These are phyloP conservation scores for Exophiala calicioides DNA, from an alignment of 2,329 filamentous ascomycete genomes.

Conservation along the genomic window DNA sequence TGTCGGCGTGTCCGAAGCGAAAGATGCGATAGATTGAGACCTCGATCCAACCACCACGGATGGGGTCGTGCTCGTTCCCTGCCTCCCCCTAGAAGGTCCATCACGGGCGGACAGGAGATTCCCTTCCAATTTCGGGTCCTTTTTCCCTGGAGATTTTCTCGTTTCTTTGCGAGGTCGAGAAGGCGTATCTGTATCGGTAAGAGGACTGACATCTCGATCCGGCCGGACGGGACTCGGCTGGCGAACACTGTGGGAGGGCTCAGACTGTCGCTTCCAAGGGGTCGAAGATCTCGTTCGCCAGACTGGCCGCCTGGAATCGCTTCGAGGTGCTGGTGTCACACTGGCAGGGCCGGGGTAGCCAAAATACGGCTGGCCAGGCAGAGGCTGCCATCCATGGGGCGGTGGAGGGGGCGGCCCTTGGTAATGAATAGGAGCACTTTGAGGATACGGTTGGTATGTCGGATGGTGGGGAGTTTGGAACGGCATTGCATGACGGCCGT, in stretches of 20 bases:
- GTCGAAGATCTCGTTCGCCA: constrained; percentile 26
- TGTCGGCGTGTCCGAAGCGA: constrained; percentile 28
- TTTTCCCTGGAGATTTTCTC: constrained; percentile 13
- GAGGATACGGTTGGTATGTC: constrained; percentile 27
- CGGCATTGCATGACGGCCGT: constrained; percentile 13
- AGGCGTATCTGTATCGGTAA: constrained; percentile 28
- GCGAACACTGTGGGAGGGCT: constrained; percentile 12
- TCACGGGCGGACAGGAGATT: constrained; percentile 11
- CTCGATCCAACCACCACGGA: constrained; percentile 22
- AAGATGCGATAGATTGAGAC: constrained; percentile 29
- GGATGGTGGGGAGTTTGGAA: constrained; percentile 29
- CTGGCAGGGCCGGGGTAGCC: constrained; percentile 24
- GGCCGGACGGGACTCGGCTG: constrained; percentile 27
- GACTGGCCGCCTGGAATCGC: constrained; percentile 12
- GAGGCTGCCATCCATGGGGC: constrained; percentile 23
- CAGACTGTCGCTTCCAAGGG: constrained; percentile 28
- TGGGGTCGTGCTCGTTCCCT: constrained; percentile 24
- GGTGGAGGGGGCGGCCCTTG: constrained; percentile 21
- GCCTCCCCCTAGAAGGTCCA: constrained; percentile 17
- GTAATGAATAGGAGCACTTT: constrained; percentile 28
- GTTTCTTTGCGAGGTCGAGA: constrained; percentile 12
- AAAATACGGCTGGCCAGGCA: constrained; percentile 22
- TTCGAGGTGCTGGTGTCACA: constrained; percentile 26
- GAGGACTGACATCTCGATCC: constrained; percentile 30
- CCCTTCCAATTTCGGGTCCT: constrained; percentile 9